phyloP scores from a whole-genome alignment of 1,284 basidiomycete genomes.

The Tranzscheliella williamsii region DNA sequence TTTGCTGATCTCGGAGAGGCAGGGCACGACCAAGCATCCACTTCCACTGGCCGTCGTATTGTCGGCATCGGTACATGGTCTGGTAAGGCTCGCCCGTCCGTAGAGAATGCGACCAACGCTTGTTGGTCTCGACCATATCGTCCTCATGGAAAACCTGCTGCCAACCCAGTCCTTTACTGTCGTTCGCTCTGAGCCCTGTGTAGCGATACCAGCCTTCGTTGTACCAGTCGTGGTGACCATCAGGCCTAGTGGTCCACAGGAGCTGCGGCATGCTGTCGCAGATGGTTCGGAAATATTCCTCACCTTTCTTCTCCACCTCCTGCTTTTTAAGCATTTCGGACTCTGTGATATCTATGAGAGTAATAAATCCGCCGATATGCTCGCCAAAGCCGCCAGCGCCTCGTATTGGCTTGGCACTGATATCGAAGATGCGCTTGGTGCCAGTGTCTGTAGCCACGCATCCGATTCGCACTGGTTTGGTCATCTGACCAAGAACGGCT shows the following conservation, averaged over 20 bases:
- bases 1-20: constrained; percentile 45
- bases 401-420: constrained; percentile 49
- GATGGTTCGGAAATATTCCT: constrained; percentile 51
- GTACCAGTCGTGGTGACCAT: constrained; percentile 56
- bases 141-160: constrained; percentile 59
- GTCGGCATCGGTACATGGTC: constrained; percentile 57
- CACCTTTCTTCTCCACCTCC: constrained; percentile 42
- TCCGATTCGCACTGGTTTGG: constrained; percentile 38
- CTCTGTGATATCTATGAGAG: constrained; percentile 43
- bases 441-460: constrained; percentile 37
- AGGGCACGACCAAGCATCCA: constrained; percentile 59
- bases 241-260: constrained; percentile 58
- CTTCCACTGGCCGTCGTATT: constrained; percentile 53
- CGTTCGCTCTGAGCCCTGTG: constrained; percentile 53
- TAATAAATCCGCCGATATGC: constrained; percentile 53
- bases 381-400: constrained; percentile 46
- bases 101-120: constrained; percentile 58
- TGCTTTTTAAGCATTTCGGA: constrained; percentile 8
- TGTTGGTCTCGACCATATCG: constrained; percentile 55
- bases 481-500: constrained; percentile 40
- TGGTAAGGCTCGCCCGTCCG: constrained; percentile 60
- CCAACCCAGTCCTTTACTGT: constrained; percentile 58
- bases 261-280: constrained; percentile 58
- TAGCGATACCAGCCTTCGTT: constrained; percentile 58
- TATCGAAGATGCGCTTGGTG: constrained; percentile 26